These are phyloP conservation scores for Verticillium albo-atrum DNA, from an alignment of 2,329 filamentous ascomycete genomes.

Conservation along the genomic window DNA sequence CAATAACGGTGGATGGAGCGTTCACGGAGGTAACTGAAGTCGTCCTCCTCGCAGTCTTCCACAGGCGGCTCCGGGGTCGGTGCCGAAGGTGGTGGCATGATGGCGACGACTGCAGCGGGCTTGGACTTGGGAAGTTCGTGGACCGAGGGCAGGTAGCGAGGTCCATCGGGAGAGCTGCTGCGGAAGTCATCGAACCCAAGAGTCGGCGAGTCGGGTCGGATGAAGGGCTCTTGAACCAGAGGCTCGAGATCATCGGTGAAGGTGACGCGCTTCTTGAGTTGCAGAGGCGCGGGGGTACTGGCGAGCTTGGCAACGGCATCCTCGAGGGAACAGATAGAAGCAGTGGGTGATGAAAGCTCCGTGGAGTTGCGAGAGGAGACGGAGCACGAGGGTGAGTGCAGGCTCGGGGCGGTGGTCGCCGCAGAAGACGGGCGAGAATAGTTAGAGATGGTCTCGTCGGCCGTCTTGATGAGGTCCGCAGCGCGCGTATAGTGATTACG, in stretches of 20 bases:
- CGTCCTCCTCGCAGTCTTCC: slow-evolving; percentile 5
- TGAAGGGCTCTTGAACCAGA: slow-evolving; percentile 37
- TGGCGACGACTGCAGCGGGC: slow-evolving; percentile 11
- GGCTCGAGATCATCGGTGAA: slow-evolving; percentile 30
- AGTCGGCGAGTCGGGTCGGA: slow-evolving; percentile 57
- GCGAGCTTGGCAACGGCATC: slow-evolving; percentile 14
- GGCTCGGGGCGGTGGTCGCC: slow-evolving; percentile 28
- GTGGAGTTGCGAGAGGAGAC: slow-evolving; percentile 33
- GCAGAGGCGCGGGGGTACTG: slow-evolving; percentile 7
- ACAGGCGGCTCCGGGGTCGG: slow-evolving; percentile 9
- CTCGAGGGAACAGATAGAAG: slow-evolving; percentile 35
- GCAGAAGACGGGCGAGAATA: slow-evolving; percentile 17
- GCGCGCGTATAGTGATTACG: slow-evolving; percentile 47
- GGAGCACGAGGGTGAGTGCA: slow-evolving; percentile 43
- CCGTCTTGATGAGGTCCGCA: slow-evolving; percentile 39
- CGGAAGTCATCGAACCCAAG: slow-evolving; percentile 42
- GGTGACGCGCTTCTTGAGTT: slow-evolving; percentile 33
- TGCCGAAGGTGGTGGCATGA: slow-evolving; percentile 10
- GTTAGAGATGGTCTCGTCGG: slow-evolving; percentile 39
- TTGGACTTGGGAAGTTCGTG: slow-evolving; percentile 8
- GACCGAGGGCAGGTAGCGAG: slow-evolving; percentile 7
- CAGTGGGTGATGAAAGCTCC: slow-evolving; percentile 40
- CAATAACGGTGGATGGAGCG: slow-evolving; percentile 45
- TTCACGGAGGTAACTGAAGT: slow-evolving; percentile 33
- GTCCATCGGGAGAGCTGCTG: background rate